These are phyloP conservation scores for Nannochloropsis oceanica DNA, from an alignment of 108 stramenopile genomes.

Conservation along the genomic window DNA sequence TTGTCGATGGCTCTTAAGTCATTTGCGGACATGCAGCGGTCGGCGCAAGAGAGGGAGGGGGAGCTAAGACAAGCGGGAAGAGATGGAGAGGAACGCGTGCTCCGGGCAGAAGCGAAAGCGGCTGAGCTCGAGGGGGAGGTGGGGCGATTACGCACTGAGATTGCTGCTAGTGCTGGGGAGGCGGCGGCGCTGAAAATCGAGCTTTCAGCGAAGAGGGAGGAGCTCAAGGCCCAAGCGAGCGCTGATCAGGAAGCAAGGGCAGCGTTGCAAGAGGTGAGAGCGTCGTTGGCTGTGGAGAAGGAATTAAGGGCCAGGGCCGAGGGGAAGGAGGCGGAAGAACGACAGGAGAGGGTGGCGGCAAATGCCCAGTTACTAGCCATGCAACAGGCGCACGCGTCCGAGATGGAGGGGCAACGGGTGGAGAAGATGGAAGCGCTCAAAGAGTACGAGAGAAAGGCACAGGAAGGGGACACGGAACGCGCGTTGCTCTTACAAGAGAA, in stretches of 20 bases:
- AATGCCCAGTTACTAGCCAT: constrained; percentile 28
- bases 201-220: constrained; percentile 5
- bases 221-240: neutral
- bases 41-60: constrained; percentile 1
- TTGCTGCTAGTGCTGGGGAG: constrained; percentile 10
- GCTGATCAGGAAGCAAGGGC: neutral
- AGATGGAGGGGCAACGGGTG: constrained; percentile 8
- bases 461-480: neutral
- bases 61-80: constrained; percentile 1
- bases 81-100: constrained; percentile 5
- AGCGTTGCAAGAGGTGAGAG: neutral
- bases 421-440: neutral
- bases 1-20: constrained; percentile 5
- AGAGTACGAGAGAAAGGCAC: neutral
- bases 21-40: constrained; percentile 13
- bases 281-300: constrained; percentile 13
- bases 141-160: neutral
- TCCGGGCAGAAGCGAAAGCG: constrained; percentile 1
- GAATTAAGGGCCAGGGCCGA: constrained; percentile 24
- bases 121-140: constrained; percentile 5
- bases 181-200: constrained; percentile 13
- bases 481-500: neutral
- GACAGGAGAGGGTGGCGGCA: constrained; percentile 31
- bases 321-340: constrained; percentile 28
- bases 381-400: constrained; percentile 14